A percentile compares a stretch with the other conserved stretches of the same genome.
These are phyloP conservation scores for Bolboschoenus planiculmis DNA, from an alignment of 176 grass and related monocot genomes.

Conservation along the genomic window DNA sequence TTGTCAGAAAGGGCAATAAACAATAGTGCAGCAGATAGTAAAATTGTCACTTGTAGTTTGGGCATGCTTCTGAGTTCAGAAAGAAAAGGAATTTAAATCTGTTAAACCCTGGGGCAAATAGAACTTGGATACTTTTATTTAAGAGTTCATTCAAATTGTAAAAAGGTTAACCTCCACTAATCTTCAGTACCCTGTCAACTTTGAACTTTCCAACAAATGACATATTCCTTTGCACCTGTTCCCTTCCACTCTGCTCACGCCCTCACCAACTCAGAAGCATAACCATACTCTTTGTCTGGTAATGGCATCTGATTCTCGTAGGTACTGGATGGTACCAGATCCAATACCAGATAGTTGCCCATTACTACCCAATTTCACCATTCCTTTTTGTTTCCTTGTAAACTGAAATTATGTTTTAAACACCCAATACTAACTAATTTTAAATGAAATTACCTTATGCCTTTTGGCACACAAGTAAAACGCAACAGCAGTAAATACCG, in stretches of 20 bases:
- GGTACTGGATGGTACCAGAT: not conserved
- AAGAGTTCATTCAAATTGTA: not conserved
- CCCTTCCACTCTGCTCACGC: not conserved
- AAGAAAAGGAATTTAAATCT: not conserved
- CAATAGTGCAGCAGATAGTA: not conserved
- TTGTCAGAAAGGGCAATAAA: not conserved
- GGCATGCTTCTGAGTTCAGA: not conserved
- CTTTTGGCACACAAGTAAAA: slow-evolving; percentile 96
- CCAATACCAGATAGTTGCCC: not conserved
- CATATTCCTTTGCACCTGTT: not conserved
- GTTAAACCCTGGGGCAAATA: not conserved
- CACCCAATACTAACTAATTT: not conserved
- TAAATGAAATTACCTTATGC: slow-evolving; percentile 55
- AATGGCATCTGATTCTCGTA: not conserved
- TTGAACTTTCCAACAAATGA: not conserved
- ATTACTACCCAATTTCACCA: not conserved
- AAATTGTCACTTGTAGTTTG: not conserved
- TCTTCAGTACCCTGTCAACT: not conserved
- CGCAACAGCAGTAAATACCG: slow-evolving; percentile 78
- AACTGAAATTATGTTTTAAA: not conserved
- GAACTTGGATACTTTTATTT: not conserved
- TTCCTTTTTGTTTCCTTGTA: not conserved
- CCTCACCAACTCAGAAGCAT: not conserved
- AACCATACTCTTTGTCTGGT: not conserved
- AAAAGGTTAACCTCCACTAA: not conserved